Evolutionary conservation across 306 rosid genomes (phyloP).

Genomic region (Pachyrhizus erosus): DNA sequence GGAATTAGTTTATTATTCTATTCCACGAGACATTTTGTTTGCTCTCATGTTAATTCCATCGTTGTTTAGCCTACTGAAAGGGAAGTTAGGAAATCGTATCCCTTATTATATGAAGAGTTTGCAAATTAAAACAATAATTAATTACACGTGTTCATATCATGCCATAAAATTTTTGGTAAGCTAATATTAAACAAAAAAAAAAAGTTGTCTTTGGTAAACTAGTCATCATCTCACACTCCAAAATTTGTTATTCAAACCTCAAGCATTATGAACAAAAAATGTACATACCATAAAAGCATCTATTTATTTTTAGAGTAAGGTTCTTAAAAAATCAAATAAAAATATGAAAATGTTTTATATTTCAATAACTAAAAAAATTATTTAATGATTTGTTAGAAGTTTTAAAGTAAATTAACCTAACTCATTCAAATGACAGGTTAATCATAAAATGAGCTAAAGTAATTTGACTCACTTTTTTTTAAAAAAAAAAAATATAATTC

Average conservation of each 20-base stretch:
- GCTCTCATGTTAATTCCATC: not conserved
- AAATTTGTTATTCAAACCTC: not conserved
- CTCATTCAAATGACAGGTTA: no score
- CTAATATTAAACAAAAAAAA: no score
- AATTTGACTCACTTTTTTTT: no score
- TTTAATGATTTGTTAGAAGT: not conserved
- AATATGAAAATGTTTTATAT: not conserved
- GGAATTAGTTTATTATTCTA: not conserved
- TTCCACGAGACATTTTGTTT: not conserved
- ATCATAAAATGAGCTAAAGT: no score
- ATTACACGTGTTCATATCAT: not conserved
- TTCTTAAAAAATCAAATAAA: not conserved
- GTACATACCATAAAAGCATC: not conserved
- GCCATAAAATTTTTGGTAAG: not conserved
- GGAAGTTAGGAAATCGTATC: not conserved
- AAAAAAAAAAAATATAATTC: no score
- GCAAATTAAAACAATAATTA: not conserved
- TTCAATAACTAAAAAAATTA: not conserved
- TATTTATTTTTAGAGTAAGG: not conserved
- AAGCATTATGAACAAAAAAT: not conserved
- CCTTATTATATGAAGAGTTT: not conserved
- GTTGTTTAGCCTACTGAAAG: not conserved
- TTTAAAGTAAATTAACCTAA: no score
- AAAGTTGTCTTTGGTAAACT: no score
- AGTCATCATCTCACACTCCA: no score